A percentile compares a stretch with the other conserved stretches of the same genome.
These are phyloP conservation scores for Cladophialophora psammophila DNA, from an alignment of 2,329 filamentous ascomycete species.

Conservation along the genomic window DNA sequence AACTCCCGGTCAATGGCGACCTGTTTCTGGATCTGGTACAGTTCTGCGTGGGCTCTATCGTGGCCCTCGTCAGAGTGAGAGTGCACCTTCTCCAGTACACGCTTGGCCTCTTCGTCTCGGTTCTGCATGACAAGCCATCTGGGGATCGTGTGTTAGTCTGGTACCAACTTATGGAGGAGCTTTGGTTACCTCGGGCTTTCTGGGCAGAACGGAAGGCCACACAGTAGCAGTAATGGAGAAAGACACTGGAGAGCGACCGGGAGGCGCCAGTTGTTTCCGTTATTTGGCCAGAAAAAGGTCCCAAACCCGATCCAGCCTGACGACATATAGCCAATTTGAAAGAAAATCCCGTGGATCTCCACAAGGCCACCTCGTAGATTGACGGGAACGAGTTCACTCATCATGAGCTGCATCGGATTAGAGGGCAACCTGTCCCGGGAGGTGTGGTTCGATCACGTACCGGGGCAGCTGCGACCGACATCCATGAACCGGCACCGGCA, in stretches of 20 bases:
- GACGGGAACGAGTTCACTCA: conserved; percentile 26
- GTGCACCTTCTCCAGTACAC: conserved; percentile 25
- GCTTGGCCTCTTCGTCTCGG: conserved; percentile 35
- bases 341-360: conserved; percentile 18
- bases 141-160: not conserved
- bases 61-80: conserved; percentile 19
- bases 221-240: conserved; percentile 30
- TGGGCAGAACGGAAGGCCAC: conserved; percentile 35
- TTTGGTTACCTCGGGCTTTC: conserved; percentile 22
- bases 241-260: conserved; percentile 18
- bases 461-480: conserved; percentile 22
- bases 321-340: conserved; percentile 17
- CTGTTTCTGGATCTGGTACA: conserved; percentile 36
- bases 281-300: conserved; percentile 11
- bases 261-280: conserved; percentile 14
- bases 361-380: conserved; percentile 22
- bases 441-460: not conserved
- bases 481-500: conserved; percentile 12
- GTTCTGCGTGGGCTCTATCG: conserved; percentile 24
- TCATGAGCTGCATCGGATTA: conserved; percentile 8
- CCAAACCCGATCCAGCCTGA: conserved; percentile 21
- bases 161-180: conserved; percentile 30
- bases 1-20: conserved; percentile 30
- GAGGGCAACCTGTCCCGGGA: not conserved
- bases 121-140: conserved; percentile 39